Evolutionary conservation across 2,329 filamentous ascomycete species (phyloP), one percentile per base, ranked within the genome.

Genomic region (Ceratocystis colombiana): DNA sequence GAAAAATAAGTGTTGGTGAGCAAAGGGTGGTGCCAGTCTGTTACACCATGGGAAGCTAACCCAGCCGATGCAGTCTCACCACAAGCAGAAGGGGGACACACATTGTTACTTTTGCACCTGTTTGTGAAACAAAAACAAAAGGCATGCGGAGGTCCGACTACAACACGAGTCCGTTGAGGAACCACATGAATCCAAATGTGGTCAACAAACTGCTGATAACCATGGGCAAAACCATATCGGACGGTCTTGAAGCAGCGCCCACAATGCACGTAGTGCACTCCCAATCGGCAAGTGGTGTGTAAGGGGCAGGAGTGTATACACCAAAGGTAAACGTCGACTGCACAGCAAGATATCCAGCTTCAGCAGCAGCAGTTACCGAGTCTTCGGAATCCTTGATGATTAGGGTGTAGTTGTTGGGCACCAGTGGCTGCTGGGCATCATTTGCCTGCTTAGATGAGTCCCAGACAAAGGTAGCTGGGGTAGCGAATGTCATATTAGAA

Each of bases 131-230:
- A 20, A 33, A 44, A 20, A 57, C n/a, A 53, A 65, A 41, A 65
- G 22, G 41, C 20, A 41, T 15, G 53, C 20, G 28, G 57, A 12
- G 20, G 45, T 25, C 48, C 48, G 48, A 28, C 61, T 77, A 72
- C 45, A 76, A 71, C 7, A 74, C 76, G 10, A 83, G 72, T 1
- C 84, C 83, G 28, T 77, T 77, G 46, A 85, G 82, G 70, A 86
- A 86, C 83, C 83, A 86, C 37, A 83, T 85, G 70, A 87, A 86
- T 72, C 81, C 83, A 37, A 82, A 69, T 3, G 86, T 75, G 1
- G 84, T 86, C 55, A 84, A 72, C 41, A 80, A 62, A 70, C 79
- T 79, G 80, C 78, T 76, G 28, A 79, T 65, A 45, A 68, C 65
- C 66, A 68, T 68, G 12, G 66, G 66, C 25, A 68, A 37, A 3